A percentile compares a stretch with the other conserved stretches of the same genome.
Evolutionary conservation across 1,284 basidiomycete species (phyloP).

Genomic region (Sanghuangporus baumii): DNA sequence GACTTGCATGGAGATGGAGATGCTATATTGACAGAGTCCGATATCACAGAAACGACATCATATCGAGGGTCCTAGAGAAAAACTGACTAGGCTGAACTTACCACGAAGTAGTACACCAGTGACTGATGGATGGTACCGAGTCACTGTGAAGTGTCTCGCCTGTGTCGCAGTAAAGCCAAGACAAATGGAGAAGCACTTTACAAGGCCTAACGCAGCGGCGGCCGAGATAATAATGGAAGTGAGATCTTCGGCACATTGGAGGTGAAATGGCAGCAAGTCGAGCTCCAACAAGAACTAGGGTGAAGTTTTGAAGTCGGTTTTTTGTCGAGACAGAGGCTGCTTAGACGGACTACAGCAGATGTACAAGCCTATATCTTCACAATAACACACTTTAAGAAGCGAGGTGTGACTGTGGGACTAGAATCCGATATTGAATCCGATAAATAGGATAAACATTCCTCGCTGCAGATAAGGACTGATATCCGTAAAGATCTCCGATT

Average conservation of each 20-base stretch:
- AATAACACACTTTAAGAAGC: too few species aligned
- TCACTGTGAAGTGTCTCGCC: neutral
- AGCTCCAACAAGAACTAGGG: too few species aligned
- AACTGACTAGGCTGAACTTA: neutral
- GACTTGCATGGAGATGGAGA: neutral
- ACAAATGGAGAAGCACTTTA: neutral
- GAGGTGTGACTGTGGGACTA: too few species aligned
- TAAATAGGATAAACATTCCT: neutral
- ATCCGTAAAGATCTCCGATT: neutral
- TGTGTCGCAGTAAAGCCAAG: neutral
- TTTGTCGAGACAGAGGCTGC: too few species aligned
- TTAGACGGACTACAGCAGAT: too few species aligned
- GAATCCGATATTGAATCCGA: too few species aligned
- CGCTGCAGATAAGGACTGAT: neutral
- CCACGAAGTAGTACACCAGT: neutral
- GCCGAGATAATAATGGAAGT: too few species aligned
- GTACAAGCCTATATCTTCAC: too few species aligned
- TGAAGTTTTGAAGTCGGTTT: too few species aligned
- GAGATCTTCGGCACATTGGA: too few species aligned
- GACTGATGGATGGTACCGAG: neutral
- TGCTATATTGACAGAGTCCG: neutral
- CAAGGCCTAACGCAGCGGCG: too few species aligned
- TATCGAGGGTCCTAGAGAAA: neutral
- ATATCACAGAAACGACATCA: neutral
- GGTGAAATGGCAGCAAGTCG: too few species aligned